phyloP scores from a whole-genome alignment of 495 filamentous ascomycete species.

The Massariosphaeria phaeospora region DNA sequence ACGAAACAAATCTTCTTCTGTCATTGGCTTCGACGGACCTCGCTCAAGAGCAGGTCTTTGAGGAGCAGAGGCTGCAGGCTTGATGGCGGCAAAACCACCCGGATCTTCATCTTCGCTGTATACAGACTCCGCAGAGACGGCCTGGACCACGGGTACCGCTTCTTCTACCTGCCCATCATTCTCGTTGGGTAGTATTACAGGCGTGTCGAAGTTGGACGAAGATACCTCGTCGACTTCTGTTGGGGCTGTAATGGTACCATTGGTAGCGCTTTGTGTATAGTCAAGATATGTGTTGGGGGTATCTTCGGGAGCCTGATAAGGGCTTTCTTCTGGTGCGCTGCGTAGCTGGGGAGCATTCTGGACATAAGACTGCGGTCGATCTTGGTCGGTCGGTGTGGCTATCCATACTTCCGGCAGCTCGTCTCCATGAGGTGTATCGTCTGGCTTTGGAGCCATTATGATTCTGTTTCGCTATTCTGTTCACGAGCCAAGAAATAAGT shows the following conservation, averaged over 20 bases:
- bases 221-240: background rate
- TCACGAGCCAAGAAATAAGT: no score
- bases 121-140: background rate
- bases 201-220: conserved; percentile 10
- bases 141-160: background rate
- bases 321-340: no score
- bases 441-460: conserved; percentile 16
- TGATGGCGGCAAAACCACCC: conserved; percentile 21
- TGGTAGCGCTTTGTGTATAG: background rate
- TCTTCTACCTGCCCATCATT: background rate
- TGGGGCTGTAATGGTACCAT: background rate
- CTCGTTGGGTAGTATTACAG: conserved; percentile 1
- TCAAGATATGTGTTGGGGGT: conserved; percentile 8
- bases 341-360: no score
- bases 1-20: conserved; percentile 50
- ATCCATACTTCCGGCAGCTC: conserved; percentile 28
- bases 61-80: conserved; percentile 2
- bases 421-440: conserved; percentile 20
- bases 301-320: no score
- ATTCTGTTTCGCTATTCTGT: no score
- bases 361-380: conserved; percentile 16
- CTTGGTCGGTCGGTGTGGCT: conserved; percentile 19
- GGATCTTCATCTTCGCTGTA: background rate
- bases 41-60: conserved; percentile 6
- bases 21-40: conserved; percentile 25